Evolutionary conservation across 192 early-diverging fungal species (phyloP), one percentile per base, ranked within the genome.

Genomic region (Diversispora epigaea): DNA sequence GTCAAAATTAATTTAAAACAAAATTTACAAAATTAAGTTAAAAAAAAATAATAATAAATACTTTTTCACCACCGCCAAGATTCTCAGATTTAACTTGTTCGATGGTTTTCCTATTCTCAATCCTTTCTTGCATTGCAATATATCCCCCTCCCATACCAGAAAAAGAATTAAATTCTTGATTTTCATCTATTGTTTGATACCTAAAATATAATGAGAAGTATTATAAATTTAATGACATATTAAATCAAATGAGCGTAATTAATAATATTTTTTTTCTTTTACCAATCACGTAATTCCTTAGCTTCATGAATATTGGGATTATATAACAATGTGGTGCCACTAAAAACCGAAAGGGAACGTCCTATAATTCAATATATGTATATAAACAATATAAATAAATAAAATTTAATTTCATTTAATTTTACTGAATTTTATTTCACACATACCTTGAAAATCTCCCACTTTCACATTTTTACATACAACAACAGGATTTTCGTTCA

Each of bases 381-480:
- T 1, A 32, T 32, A 32, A 32, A n/a, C n/a, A n/a, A 32, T 8
- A 17, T 15, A 77, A 77, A 77, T 14, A 67, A 74, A 78, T 14
- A 15, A 11, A 11, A 49, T 12, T 21, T 6, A 78, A 17, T 32
- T 32, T 2, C 25, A 32, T 32, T 32, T 32, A 11, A n/a, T 52
- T 25, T 32, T 39, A 76, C 17, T 22, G 12, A 5, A 58, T 21
- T n/a, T 76, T 61, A 32, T 32, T 45, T 32, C 1, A 15, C 6
- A 41, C 52, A n/a, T 62, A 57, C 94, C 95, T 47, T 90, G 89
- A 86, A 90, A 99, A 70, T 99, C 96, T 68, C 86, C 85, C 73
- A 99, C 90, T 57, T 89, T 88, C n/a, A 83, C 86, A 8, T 93
- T 93, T 82, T 98, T 98, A 61, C 93, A 85, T 6, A 91, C 92